Evolutionary conservation across 805 yeast species (phyloP), one percentile per base, ranked within the genome.

Genomic region (Ogataea naganishii): DNA sequence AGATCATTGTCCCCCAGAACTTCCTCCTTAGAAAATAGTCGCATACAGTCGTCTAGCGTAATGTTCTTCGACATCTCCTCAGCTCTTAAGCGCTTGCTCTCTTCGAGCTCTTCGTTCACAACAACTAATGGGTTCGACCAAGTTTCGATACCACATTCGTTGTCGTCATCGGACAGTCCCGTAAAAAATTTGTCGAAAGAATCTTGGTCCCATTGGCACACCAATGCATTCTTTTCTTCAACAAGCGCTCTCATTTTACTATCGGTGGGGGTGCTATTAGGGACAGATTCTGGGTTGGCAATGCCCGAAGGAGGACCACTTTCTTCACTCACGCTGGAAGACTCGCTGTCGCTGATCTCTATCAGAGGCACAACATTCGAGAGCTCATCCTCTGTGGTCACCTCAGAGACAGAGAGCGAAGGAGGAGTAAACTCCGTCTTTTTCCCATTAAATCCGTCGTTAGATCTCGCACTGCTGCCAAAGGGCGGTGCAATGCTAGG

Each of bases 1-100:
- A 85, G 62, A 54, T 89, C 97, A 31, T 84, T 79, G 29, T 83
- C 80, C 10, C 96, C 84, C 26, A 89, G 63, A 3, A 86, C 73
- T 51, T 89, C 98, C 1, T 94, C 79, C 29, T 72, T 69, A 13
- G 94, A 73, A 46, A 89, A 89, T 35, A 74, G 49, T 14, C 69
- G 66, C 26, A 89, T 51, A 48, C 97, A 89, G 42, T 82, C 89
- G 38, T 74, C 70, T 13, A 89, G 62, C 0, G 81, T 61, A 14
- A 79, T 68, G 20, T 63, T 61, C 33, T 63, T 52, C 28, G 56
- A 56, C 4, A 45, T 38, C 29, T 41, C 40, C 26, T 46, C 43
- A 14, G 44, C 40, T 7, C 43, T 43, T 55, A 49, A 44, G 19
- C 34, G 36, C 40, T 62, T 67, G 34, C 58, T 64, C n/a, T 49